Evolutionary conservation across 192 early-diverging fungal genomes (phyloP), one percentile per base, ranked within the genome.

Genomic region (Chytriomyces sp.): DNA sequence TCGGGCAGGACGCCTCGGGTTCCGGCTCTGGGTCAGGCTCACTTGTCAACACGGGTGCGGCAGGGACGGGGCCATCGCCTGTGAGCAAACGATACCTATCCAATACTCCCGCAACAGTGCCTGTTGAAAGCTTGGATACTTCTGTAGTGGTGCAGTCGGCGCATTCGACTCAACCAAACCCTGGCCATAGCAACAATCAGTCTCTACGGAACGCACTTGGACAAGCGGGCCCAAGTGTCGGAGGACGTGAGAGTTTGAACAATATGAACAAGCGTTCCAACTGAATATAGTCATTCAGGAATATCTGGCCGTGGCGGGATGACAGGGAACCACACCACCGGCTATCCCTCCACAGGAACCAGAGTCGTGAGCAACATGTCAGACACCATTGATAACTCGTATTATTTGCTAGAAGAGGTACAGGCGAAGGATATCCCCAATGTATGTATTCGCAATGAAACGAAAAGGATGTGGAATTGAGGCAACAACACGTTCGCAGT

Each of bases 121-220:
- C 72, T 10, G 78, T 82, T 7, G 72, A 59, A 4, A 76, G 76
- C 4, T 65, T 82, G 1, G 81, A 82, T 63, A 64, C 64, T 14
- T 77, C 77, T 19, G 38, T 58, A 6, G 6, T 52, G 4, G 28
- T 14, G 22, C 10, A 52, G 32, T 22, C 62, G n/a, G n/a, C n/a
- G n/a, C n/a, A n/a, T n/a, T n/a, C n/a, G n/a, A n/a, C n/a, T n/a
- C n/a, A n/a, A n/a, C n/a, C n/a, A n/a, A n/a, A n/a, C n/a, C n/a
- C n/a, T n/a, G n/a, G n/a, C n/a, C n/a, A n/a, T n/a, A n/a, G n/a
- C n/a, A n/a, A n/a, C n/a, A n/a, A n/a, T n/a, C n/a, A n/a, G n/a
- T n/a, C n/a, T n/a, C n/a, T n/a, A n/a, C n/a, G n/a, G n/a, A n/a
- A n/a, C n/a, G n/a, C n/a, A n/a, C n/a, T n/a, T n/a, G n/a, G n/a